Evolutionary conservation across 2,329 filamentous ascomycete species (phyloP).

Genomic region (Fusarium newnesense): DNA sequence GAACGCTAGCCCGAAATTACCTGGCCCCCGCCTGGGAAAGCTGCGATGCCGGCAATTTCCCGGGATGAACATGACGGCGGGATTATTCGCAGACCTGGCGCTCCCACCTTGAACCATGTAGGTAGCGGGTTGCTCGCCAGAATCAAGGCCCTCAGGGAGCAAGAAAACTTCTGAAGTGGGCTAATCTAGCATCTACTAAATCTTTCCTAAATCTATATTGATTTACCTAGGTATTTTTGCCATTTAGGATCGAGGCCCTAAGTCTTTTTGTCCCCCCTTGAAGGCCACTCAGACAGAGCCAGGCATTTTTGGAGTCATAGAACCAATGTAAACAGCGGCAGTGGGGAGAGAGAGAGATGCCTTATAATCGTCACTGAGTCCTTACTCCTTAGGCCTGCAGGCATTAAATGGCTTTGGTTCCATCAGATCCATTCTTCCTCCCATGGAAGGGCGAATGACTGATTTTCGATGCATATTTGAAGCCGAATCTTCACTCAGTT

Average conservation of each 20-base stretch:
- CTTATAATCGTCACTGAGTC: slow-evolving; percentile 14
- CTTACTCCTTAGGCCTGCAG: slow-evolving; percentile 6
- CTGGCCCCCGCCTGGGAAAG: slow-evolving; percentile 34
- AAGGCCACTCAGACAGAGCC: slow-evolving; percentile 12
- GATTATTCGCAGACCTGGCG: slow-evolving; percentile 39
- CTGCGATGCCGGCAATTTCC: slow-evolving; percentile 48
- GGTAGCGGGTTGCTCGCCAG: background rate
- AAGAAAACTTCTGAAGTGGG: background rate
- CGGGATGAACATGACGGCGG: slow-evolving; percentile 38
- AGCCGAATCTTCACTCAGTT: background rate
- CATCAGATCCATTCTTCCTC: background rate
- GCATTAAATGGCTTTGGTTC: background rate
- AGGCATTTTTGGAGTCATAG: background rate
- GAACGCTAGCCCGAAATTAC: slow-evolving; percentile 46
- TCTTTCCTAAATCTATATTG: no score
- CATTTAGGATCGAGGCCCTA: background rate
- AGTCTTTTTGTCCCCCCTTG: background rate
- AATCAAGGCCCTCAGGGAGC: background rate
- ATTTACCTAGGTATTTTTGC: background rate
- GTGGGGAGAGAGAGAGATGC: slow-evolving; percentile 3
- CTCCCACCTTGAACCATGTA: background rate
- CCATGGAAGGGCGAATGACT: background rate
- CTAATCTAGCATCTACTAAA: no score
- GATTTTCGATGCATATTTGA: background rate
- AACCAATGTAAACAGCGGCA: background rate